These are phyloP conservation scores for Candida yuanshanica DNA, from an alignment of 805 yeast species.

Conservation along the genomic window DNA sequence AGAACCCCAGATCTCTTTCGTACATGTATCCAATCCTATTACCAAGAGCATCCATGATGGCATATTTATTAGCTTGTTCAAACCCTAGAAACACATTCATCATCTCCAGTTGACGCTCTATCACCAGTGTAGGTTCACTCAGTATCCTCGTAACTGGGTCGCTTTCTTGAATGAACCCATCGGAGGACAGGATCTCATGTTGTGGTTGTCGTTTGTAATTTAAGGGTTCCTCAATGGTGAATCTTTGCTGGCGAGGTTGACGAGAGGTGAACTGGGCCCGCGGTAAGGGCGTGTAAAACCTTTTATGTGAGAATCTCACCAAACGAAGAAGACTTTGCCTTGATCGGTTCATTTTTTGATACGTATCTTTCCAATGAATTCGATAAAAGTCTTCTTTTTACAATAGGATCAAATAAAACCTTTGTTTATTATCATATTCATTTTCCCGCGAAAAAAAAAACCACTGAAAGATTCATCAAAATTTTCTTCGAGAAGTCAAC, in stretches of 20 bases:
- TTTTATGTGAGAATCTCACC: neutral
- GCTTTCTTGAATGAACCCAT: slow-evolving; percentile 45
- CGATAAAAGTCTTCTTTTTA: no score
- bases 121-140: slow-evolving; percentile 75
- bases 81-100: slow-evolving; percentile 84
- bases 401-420: no score
- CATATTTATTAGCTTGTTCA: slow-evolving; percentile 84
- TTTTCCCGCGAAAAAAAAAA: no score
- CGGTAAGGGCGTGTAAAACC: slow-evolving; percentile 10
- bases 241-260: slow-evolving; percentile 5
- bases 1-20: slow-evolving; percentile 59
- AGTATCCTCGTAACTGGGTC: slow-evolving; percentile 32
- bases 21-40: slow-evolving; percentile 71
- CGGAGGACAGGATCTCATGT: slow-evolving; percentile 29
- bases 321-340: neutral
- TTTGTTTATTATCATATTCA: no score
- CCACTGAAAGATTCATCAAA: no score
- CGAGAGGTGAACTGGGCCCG: neutral
- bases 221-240: neutral
- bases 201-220: neutral
- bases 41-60: slow-evolving; percentile 68
- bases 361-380: no score
- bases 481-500: no score
- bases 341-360: neutral
- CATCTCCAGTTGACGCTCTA: slow-evolving; percentile 84